These are phyloP conservation scores for Quercus variabilis DNA, from an alignment of 306 rosid genomes.

Conservation along the genomic window DNA sequence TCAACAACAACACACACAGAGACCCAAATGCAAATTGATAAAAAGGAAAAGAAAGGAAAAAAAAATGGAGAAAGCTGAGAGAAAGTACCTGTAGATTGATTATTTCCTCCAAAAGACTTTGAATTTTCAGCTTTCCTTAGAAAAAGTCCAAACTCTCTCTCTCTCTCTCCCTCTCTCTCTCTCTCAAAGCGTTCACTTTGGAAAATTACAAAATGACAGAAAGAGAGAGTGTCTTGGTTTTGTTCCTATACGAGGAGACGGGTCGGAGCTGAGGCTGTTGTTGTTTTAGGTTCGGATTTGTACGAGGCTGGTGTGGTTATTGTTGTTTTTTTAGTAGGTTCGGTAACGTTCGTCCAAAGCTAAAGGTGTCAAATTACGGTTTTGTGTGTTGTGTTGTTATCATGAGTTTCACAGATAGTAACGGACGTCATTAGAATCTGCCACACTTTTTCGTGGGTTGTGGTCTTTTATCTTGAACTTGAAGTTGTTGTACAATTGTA, in stretches of 20 bases:
- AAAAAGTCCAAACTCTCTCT: not conserved
- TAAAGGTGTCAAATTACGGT: not conserved
- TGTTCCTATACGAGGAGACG: not conserved
- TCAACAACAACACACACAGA: not conserved
- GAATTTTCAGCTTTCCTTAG: not conserved
- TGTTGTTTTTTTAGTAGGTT: not conserved
- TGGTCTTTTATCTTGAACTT: too few species aligned
- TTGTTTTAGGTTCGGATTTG: not conserved
- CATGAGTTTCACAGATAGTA: too few species aligned
- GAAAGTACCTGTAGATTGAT: not conserved
- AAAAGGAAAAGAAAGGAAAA: not conserved
- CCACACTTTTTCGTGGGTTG: too few species aligned
- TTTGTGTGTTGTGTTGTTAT: not conserved
- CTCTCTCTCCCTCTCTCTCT: not conserved
- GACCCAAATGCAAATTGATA: not conserved
- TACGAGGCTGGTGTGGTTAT: not conserved
- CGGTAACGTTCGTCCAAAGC: conserved; percentile 21
- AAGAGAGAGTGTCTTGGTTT: not conserved
- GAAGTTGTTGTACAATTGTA: too few species aligned
- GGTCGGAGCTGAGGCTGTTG: too few species aligned
- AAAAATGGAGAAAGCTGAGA: not conserved
- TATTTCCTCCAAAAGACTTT: not conserved
- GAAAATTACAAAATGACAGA: not conserved
- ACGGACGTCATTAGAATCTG: too few species aligned
- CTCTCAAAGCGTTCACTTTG: not conserved